Evolutionary conservation across 2,329 filamentous ascomycete genomes (phyloP), one percentile per base, ranked within the genome.

Genomic region (Aspergillus ibericus): DNA sequence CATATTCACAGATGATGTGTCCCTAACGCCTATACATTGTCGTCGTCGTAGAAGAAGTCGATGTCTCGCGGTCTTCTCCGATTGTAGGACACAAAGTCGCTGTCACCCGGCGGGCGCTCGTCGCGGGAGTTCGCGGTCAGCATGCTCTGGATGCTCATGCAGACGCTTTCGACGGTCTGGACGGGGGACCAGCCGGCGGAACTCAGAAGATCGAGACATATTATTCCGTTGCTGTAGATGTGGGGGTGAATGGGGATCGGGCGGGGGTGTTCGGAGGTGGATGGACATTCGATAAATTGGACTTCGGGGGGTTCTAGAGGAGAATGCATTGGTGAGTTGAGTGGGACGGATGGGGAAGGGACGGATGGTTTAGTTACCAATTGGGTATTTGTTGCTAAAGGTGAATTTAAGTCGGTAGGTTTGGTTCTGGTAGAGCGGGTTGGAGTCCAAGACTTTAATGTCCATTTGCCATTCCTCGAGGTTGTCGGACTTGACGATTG

Each of bases 131-230:
- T 99, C 61, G 93, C 92, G 1, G 95, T 97, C 71, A 99, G 78
- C 95, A 99, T 99, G 79, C 92, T 96, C 78, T 99, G 95, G 55
- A 99, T 85, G 75, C 92, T 96, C 85, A 99, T 95, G 80, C 92
- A 97, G 25, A 99, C 88, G 70, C 90, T 96, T 80, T 98, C 93
- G 8, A 97, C 95, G 59, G 93, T 97, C 73, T 99, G 95, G 0
- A 99, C 93, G 0, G 95, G 95, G 49, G 90, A 95, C 95, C 95
- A 99, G 57, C 95, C 95, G 63, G 92, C 88, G 9, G 85, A 82
- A 53, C 92, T 92, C 8, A 99, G 86, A 1, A 99, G 85, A 69
- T 99, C 95, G 50, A 99, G 88, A 71, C 95, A 99, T 72, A 99
- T 99, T 75, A 98, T 96, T 68, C 95, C 95, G 76, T 99, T 99